Percentiles rank a stretch among this genome's conserved stretches.
These are phyloP conservation scores for Crithidia mellificae DNA, from an alignment of 208 protist genomes.

Conservation along the genomic window DNA sequence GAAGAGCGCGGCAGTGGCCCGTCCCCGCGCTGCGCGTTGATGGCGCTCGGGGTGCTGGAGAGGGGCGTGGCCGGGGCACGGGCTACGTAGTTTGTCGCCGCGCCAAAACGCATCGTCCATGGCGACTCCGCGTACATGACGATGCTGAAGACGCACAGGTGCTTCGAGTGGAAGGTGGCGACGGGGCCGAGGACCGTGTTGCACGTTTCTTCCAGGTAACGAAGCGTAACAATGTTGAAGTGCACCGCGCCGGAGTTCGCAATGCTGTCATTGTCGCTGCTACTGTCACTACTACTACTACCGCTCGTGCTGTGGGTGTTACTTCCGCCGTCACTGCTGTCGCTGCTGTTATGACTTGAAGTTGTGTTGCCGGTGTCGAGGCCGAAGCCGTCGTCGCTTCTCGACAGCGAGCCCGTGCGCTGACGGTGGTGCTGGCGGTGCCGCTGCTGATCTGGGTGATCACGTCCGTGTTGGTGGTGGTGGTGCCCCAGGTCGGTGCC, in stretches of 20 bases:
- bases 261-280: no score
- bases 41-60: not conserved
- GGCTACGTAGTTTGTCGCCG: slow-evolving; percentile 38
- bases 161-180: slow-evolving; percentile 64
- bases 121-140: slow-evolving; percentile 68
- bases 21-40: not conserved
- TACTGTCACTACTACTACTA: not conserved
- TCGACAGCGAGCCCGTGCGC: no score
- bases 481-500: not conserved
- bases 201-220: slow-evolving; percentile 46
- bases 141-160: slow-evolving; percentile 74
- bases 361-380: no score
- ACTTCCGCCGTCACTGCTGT: no score
- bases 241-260: slow-evolving; percentile 24
- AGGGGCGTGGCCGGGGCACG: slow-evolving; percentile 5
- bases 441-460: not conserved
- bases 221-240: slow-evolving; percentile 48
- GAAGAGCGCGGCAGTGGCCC: slow-evolving; percentile 4
- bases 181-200: slow-evolving; percentile 58
- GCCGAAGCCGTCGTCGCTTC: no score
- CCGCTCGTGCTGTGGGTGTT: no score
- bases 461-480: not conserved
- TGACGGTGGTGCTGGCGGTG: no score
- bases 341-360: no score
- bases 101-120: slow-evolving; percentile 48